Percentiles rank a stretch among this genome's conserved stretches.
Conservation (phyloP, 108 stramenopile genomes). For the Pseudonitzschia delicatissima region DNA sequence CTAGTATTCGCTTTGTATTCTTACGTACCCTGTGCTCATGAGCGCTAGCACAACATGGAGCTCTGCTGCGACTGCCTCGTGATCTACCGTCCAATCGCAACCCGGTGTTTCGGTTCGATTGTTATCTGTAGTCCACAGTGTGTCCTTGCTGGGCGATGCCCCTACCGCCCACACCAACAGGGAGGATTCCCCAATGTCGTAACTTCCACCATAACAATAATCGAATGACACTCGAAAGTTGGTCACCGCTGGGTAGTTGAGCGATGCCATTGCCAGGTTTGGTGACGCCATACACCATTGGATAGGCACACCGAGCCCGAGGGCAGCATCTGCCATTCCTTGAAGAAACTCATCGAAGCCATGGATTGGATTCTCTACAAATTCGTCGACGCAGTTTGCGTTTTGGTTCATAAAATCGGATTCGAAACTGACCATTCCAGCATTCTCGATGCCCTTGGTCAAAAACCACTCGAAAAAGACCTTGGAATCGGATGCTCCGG, state of each 20-base stretch:
- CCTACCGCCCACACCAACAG: slow-evolving; percentile 41
- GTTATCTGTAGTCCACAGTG: slow-evolving; percentile 40
- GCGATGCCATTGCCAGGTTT: slow-evolving; percentile 20
- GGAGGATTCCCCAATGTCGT: slow-evolving; percentile 38
- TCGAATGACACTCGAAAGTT: slow-evolving; percentile 45
- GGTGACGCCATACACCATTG: slow-evolving; percentile 48
- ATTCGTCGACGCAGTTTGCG: slow-evolving; percentile 36
- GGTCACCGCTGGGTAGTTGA: slow-evolving; percentile 27
- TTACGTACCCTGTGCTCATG: slow-evolving; percentile 21
- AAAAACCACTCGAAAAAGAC: slow-evolving; percentile 36
- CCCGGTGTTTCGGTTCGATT: slow-evolving; percentile 28
- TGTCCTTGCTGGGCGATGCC: slow-evolving; percentile 39
- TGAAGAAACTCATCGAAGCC: slow-evolving; percentile 18
- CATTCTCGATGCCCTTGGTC: slow-evolving; percentile 21
- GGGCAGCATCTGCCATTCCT: slow-evolving; percentile 43
- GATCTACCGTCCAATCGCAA: slow-evolving; percentile 40
- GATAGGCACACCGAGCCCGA: slow-evolving; percentile 13
- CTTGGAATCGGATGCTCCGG: slow-evolving; percentile 18
- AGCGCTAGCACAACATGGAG: slow-evolving; percentile 36
- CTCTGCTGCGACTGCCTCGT: slow-evolving; percentile 27
- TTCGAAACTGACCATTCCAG: slow-evolving; percentile 39
- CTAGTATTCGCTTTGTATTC: neutral
- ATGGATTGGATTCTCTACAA: neutral
- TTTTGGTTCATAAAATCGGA: slow-evolving; percentile 51
- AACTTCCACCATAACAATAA: slow-evolving; percentile 42